Evolutionary conservation across 2,329 filamentous ascomycete species (phyloP), one percentile per base, ranked within the genome.

Genomic region (Trichoderma sp.): DNA sequence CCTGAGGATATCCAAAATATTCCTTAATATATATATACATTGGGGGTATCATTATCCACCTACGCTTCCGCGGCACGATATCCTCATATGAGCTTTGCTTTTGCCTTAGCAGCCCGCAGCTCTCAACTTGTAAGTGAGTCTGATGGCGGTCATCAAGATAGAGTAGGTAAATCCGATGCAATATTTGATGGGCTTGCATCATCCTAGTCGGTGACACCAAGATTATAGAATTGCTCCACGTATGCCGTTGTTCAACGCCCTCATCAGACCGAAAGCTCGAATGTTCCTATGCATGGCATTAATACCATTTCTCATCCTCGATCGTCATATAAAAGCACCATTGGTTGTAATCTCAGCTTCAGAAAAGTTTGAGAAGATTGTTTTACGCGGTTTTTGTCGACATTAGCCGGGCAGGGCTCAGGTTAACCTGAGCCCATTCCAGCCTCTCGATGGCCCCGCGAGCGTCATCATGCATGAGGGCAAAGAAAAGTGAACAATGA

Each of bases 351-450:
- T 27, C 1, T 60, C 56, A 56, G 31, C 31, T 91, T 90, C 91
- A 89, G 91, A 83, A 86, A 81, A 31, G 77, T 82, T 88, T 90
- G 91, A 92, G 91, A 92, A 92, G 91, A 92, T 92, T 85, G 84
- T 82, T 78, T 83, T 87, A 85, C 86, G 90, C 91, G 91, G 91
- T 90, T 88, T 84, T 89, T 89, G 83, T 89, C 91, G 88, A 85
- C 90, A 91, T 84, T 76, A 81, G 78, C 79, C 80, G 77, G 81
- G 27, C 64, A 71, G 81, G 77, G 81, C 71, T 77, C 75, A 75
- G 75, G 78, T 77, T 75, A 75, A 75, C 78, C 77, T 74, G 35
- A 29, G 29, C 11, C n/a, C 27, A 9, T 50, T 65, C 31, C 31
- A 65, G 56, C 75, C 50, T 75, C 72, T 82, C 82, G 87, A 87